These are phyloP conservation scores for Stephania cephalantha DNA, from an alignment of 164 flowering plant species.

Conservation along the genomic window DNA sequence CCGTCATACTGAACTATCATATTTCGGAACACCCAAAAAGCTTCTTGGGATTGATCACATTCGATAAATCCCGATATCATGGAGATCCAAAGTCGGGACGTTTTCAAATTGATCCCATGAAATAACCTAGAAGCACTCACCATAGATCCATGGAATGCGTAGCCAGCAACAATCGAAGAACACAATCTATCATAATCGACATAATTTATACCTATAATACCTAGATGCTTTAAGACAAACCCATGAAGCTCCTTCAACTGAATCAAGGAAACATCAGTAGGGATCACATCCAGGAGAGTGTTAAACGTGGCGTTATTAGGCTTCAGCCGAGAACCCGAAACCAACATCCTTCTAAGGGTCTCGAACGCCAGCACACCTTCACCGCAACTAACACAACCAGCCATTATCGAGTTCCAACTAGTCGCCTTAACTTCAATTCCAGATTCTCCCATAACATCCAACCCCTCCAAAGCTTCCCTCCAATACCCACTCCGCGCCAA, in stretches of 20 bases:
- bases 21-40: conserved; percentile 16
- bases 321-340: neutral
- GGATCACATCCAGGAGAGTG: conserved; percentile 17
- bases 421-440: conserved; percentile 16
- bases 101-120: conserved; percentile 8
- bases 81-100: conserved; percentile 20
- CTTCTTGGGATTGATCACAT: conserved; percentile 14
- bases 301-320: conserved; percentile 25
- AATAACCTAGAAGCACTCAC: conserved; percentile 15
- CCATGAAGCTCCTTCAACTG: conserved; percentile 25
- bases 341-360: conserved; percentile 22
- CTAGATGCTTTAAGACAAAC: conserved; percentile 13
- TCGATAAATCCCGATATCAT: conserved; percentile 24
- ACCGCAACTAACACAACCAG: conserved; percentile 23
- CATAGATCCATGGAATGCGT: conserved; percentile 18
- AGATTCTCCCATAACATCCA: conserved; percentile 10
- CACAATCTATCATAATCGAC: conserved; percentile 16
- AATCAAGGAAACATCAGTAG: conserved; percentile 7
- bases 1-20: conserved; percentile 14
- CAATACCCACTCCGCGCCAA: conserved; percentile 22
- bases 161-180: conserved; percentile 16
- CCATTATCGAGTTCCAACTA: conserved; percentile 29
- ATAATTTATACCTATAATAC: conserved; percentile 8
- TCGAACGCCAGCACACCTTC: conserved; percentile 20
- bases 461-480: conserved; percentile 16